Base-by-base conservation (phyloP, 768 basidiomycete genomes). In the Russula sp. region DNA sequence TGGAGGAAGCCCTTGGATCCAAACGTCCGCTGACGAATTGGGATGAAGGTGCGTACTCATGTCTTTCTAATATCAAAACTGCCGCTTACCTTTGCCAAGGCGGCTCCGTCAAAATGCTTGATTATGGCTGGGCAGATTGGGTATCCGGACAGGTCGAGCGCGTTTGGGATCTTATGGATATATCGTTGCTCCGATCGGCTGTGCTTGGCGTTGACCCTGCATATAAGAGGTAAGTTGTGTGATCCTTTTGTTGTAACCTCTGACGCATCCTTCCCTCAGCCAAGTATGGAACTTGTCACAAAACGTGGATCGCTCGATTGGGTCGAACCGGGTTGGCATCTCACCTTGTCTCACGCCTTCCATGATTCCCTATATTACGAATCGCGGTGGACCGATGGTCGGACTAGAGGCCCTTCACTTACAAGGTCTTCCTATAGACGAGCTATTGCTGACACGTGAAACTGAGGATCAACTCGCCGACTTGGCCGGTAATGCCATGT, bases 401-500 rank as follows among this genome's bases (percentile, higher is more conserved):
- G 95, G 95, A 9, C 75, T 94, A 39, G 95, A 98, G 71, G 94
- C 95, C 1, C 77, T 98, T 48, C 89, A 91, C 11, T 88, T 98
- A 82, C 95, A 98, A 72, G 95, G 95, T 37, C 84, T 98, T 45
- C 95, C 95, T 0, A 86, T 96, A 37, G 90, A 96, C 73, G 90
- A 94, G 72, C 80, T 98, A 1, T 80, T 97, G 20, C 80, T 98
- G 58, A 97, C 95, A 2, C 87, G 93, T 56, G 95, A 98, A 75
- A 91, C 84, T 18, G 91, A 95, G 73, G 95, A 97, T 73, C 88
- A 98, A 63, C 79, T 98, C 7, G 92, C 94, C 3, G 94, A 97
- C 74, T 80, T 98, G 16, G 94, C 95, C 20, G 95, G 95, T 2
- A 98, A 98, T 70, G 95, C 95, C 63, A 98, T 98, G 95, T 94